phyloP scores from a whole-genome alignment of 306 rosid species.

The Carpinus viminea region DNA sequence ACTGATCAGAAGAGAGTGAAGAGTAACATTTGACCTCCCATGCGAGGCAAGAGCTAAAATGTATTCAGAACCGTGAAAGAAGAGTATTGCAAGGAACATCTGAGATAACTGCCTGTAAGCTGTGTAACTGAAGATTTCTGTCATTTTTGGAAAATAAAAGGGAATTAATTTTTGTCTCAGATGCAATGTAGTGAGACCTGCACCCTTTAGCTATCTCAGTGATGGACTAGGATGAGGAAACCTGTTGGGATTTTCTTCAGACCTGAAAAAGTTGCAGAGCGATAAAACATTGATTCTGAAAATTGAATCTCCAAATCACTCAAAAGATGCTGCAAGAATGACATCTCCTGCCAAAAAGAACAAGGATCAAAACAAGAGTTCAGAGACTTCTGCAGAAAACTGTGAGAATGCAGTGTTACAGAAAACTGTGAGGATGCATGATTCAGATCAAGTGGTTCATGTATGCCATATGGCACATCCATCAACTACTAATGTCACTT shows the following conservation, averaged over 20 bases:
- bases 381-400: neutral
- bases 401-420: neutral
- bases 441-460: neutral
- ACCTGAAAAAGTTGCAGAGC: constrained; percentile 30
- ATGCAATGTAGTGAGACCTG: neutral
- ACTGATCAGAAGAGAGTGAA: constrained; percentile 76
- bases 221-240: neutral
- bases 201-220: constrained; percentile 12
- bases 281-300: neutral
- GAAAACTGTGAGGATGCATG: neutral
- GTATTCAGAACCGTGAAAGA: constrained; percentile 83
- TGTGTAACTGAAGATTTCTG: constrained; percentile 53
- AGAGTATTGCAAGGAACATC: constrained; percentile 55
- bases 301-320: constrained; percentile 5
- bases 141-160: constrained; percentile 42
- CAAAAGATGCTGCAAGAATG: constrained; percentile 15
- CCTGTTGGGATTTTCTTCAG: constrained; percentile 2
- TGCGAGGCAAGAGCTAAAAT: constrained; percentile 63
- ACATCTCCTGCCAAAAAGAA: constrained; percentile 26
- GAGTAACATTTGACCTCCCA: constrained; percentile 62
- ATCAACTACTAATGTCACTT: neutral
- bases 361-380: neutral
- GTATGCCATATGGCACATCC: neutral
- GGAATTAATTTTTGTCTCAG: constrained; percentile 4
- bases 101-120: constrained; percentile 68